These are phyloP conservation scores for Pichia sp. DNA, from an alignment of 1,139 yeast species.

Conservation along the genomic window DNA sequence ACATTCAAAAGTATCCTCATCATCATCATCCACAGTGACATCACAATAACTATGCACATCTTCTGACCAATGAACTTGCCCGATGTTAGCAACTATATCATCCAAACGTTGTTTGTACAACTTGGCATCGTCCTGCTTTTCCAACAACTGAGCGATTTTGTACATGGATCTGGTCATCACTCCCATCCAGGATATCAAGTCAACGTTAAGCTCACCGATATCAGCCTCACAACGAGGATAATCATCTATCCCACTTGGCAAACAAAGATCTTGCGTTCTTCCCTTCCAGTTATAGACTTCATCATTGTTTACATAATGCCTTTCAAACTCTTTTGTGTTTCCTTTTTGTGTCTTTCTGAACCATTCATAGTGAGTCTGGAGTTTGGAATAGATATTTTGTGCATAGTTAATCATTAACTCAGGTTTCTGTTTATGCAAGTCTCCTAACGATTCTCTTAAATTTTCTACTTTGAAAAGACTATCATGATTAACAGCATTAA, in stretches of 20 bases:
- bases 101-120: slow-evolving; percentile 50
- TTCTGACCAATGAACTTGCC: slow-evolving; percentile 76
- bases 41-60: slow-evolving; percentile 75
- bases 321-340: slow-evolving; percentile 61
- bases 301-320: slow-evolving; percentile 44
- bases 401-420: slow-evolving; percentile 62
- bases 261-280: slow-evolving; percentile 75
- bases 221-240: slow-evolving; percentile 91
- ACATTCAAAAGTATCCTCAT: slow-evolving; percentile 57
- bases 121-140: slow-evolving; percentile 51
- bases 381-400: slow-evolving; percentile 64
- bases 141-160: slow-evolving; percentile 65
- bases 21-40: slow-evolving; percentile 69
- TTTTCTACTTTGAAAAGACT: slow-evolving; percentile 20
- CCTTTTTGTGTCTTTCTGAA: slow-evolving; percentile 81
- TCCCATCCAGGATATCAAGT: slow-evolving; percentile 88
- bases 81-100: slow-evolving; percentile 59
- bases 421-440: slow-evolving; percentile 54
- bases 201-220: slow-evolving; percentile 86
- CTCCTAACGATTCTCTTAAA: slow-evolving; percentile 36
- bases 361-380: slow-evolving; percentile 79
- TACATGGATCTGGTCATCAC: slow-evolving; percentile 83
- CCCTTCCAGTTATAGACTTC: slow-evolving; percentile 91
- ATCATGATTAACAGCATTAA: neutral
- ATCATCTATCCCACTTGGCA: slow-evolving; percentile 94